Percentiles rank a stretch among this genome's conserved stretches.
These are phyloP conservation scores for Neostapfia colusana DNA, from an alignment of 176 grass and related monocot genomes.

Conservation along the genomic window DNA sequence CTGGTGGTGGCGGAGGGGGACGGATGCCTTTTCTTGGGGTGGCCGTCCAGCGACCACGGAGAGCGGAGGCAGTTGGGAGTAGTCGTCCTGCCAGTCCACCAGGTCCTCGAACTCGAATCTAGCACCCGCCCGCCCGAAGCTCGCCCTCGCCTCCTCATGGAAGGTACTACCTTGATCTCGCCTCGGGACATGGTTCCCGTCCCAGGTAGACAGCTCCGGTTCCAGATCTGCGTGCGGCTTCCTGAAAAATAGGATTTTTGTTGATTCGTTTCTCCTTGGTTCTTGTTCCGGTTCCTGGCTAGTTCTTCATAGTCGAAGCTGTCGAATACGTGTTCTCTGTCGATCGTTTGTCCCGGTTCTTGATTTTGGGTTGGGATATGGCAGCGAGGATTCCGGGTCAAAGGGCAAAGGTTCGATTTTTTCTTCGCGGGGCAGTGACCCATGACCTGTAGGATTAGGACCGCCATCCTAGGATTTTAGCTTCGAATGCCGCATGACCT, in stretches of 20 bases:
- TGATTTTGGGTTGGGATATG: background rate
- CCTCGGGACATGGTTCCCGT: too few relatives aligned
- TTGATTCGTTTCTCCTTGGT: too few relatives aligned
- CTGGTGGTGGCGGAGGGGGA: background rate
- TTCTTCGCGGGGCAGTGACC: background rate
- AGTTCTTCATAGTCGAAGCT: background rate
- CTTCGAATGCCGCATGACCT: background rate
- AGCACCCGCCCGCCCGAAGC: background rate
- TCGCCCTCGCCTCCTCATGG: constrained; percentile 3
- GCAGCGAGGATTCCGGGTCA: background rate
- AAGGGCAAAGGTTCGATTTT: background rate
- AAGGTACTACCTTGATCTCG: constrained; percentile 5
- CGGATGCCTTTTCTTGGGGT: constrained; percentile 30
- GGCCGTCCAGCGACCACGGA: constrained; percentile 1
- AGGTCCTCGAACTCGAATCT: too few relatives aligned
- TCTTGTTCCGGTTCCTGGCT: background rate
- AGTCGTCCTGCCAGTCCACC: background rate
- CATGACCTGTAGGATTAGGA: background rate
- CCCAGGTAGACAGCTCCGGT: too few relatives aligned
- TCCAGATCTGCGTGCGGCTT: too few relatives aligned
- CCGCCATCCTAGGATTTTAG: background rate
- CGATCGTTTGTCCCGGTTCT: background rate
- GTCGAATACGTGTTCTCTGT: background rate
- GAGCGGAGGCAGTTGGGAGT: background rate
- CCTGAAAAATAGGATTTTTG: too few relatives aligned